phyloP scores from a whole-genome alignment of 2,329 filamentous ascomycete species.

The Aspergillus sp. region DNA sequence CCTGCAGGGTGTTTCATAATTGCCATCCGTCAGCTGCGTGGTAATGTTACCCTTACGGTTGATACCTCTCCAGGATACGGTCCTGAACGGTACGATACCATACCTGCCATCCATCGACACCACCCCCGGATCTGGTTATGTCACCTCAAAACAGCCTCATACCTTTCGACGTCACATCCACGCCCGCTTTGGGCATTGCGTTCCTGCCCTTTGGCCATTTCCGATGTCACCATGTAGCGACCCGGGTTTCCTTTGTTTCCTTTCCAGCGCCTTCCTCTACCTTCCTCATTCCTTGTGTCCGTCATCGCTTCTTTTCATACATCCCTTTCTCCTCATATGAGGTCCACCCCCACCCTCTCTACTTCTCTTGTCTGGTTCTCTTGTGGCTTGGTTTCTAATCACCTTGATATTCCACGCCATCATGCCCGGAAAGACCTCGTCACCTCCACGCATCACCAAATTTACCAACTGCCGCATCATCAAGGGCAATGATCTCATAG shows the following conservation, averaged over 20 bases:
- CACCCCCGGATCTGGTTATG: neutral
- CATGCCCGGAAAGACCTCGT: slow-evolving; percentile 39
- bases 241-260: neutral
- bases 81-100: no score
- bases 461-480: slow-evolving; percentile 85
- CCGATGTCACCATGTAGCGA: slow-evolving; percentile 8
- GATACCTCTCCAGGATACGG: no score
- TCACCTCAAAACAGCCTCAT: neutral
- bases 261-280: slow-evolving; percentile 5
- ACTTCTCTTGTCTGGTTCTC: slow-evolving; percentile 21
- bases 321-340: neutral
- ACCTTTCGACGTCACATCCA: neutral
- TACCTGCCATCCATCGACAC: no score
- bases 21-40: no score
- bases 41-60: no score
- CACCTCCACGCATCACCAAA: slow-evolving; percentile 65
- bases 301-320: neutral
- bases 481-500: slow-evolving; percentile 64
- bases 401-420: slow-evolving; percentile 7
- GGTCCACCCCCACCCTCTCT: neutral
- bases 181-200: no score
- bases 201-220: neutral
- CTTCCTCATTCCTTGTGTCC: slow-evolving; percentile 12
- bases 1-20: no score
- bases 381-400: slow-evolving; percentile 18